phyloP scores from a whole-genome alignment of 371 early-diverging fungal genomes.

The Rhizopus arrhizus region DNA sequence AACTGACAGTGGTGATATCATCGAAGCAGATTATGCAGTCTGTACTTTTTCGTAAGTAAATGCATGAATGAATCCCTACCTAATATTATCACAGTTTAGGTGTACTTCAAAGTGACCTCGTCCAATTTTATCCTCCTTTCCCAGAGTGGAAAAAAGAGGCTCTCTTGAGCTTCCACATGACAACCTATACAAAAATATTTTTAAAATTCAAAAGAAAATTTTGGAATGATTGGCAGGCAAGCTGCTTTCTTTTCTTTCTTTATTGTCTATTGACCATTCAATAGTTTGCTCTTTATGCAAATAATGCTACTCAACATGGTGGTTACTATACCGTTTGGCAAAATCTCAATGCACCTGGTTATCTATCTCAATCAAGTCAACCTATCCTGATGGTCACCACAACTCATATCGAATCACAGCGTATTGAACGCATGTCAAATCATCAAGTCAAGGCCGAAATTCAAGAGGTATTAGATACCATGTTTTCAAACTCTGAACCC shows the following conservation, averaged over 20 bases:
- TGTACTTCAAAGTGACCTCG: conserved; percentile 42
- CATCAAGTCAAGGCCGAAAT: conserved; percentile 31
- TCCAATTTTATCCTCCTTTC: conserved; percentile 40
- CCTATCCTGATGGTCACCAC: conserved; percentile 48
- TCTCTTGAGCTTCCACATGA: conserved; percentile 47
- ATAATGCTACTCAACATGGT: conserved; percentile 27
- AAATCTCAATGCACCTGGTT: conserved; percentile 48
- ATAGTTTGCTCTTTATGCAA: conserved; percentile 50
- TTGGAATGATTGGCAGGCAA: conserved; percentile 54
- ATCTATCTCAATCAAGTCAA: conserved; percentile 16
- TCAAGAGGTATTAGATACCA: conserved; percentile 30
- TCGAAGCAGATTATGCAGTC: conserved; percentile 48
- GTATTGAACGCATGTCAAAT: conserved; percentile 41
- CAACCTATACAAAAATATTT: conserved; percentile 55
- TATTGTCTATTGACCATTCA: conserved; percentile 1
- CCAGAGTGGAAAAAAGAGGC: conserved; percentile 55
- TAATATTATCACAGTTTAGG: conserved; percentile 33
- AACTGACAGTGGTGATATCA: conserved; percentile 33
- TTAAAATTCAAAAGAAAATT: conserved; percentile 40
- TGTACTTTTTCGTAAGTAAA: conserved; percentile 50
- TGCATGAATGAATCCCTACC: neutral
- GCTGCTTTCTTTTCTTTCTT: neutral
- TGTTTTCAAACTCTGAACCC: conserved; percentile 35
- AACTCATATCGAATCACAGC: conserved; percentile 40
- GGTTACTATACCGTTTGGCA: conserved; percentile 54